Conservation (phyloP, 495 filamentous ascomycete genomes). For the Chaetomidium leptoderma region DNA sequence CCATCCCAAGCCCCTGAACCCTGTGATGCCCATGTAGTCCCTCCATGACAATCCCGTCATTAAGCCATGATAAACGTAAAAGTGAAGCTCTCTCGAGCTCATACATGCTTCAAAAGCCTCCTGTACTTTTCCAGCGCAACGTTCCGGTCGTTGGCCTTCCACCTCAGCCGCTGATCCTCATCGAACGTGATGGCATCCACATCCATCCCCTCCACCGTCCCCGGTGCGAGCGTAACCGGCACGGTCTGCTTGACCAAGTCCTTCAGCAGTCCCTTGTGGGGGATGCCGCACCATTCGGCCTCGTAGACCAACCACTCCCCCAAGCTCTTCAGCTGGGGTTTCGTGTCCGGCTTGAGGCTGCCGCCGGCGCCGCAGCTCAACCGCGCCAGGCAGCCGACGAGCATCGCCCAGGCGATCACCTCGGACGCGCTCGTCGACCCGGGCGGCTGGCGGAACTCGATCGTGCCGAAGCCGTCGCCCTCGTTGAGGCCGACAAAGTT, state of each 20-base stretch:
- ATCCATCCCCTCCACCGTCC: conserved; percentile 12
- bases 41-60: neutral
- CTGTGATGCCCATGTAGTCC: neutral
- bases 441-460: conserved; percentile 29
- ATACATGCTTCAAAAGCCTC: conserved; percentile 11
- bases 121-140: conserved; percentile 21
- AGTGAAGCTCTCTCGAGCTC: neutral
- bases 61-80: neutral
- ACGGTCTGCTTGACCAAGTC: conserved; percentile 23
- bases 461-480: conserved; percentile 19
- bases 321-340: conserved; percentile 25
- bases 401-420: conserved; percentile 26
- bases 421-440: conserved; percentile 19
- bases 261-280: conserved; percentile 14
- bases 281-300: conserved; percentile 18
- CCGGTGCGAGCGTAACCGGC: neutral
- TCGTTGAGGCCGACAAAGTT: conserved; percentile 20
- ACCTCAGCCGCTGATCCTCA: conserved; percentile 22
- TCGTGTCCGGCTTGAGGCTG: conserved; percentile 12
- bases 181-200: conserved; percentile 20
- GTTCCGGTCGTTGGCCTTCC: conserved; percentile 21
- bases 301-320: conserved; percentile 38
- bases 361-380: conserved; percentile 20
- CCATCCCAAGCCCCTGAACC: neutral
- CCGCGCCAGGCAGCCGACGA: conserved; percentile 29